Conservation (phyloP, 1,139 yeast species). For the Pichia inconspicua region DNA sequence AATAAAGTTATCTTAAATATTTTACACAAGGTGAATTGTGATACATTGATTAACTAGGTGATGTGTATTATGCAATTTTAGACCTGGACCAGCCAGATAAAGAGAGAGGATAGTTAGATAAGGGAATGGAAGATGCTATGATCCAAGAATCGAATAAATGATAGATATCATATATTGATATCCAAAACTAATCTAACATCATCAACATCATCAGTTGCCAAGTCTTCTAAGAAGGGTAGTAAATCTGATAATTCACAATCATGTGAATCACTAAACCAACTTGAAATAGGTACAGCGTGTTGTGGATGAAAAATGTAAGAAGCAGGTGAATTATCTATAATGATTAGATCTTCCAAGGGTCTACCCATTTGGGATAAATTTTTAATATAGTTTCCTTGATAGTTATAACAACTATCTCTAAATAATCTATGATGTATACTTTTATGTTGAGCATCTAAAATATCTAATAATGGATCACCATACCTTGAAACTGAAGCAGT, state of each 20-base stretch:
- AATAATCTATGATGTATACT: conserved; percentile 86
- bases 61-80: too few species aligned
- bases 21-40: too few species aligned
- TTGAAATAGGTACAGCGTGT: conserved; percentile 95
- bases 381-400: conserved; percentile 90
- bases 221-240: conserved; percentile 82
- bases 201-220: conserved; percentile 59
- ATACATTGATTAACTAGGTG: too few species aligned
- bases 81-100: neutral
- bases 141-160: neutral
- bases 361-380: conserved; percentile 91
- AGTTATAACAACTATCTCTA: conserved; percentile 74
- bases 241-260: conserved; percentile 91
- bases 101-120: neutral
- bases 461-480: conserved; percentile 91
- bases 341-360: conserved; percentile 76
- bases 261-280: conserved; percentile 98
- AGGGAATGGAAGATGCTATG: neutral
- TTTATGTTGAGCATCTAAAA: conserved; percentile 56
- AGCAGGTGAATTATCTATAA: conserved; percentile 95
- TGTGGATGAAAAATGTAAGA: conserved; percentile 95
- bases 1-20: too few species aligned
- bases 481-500: conserved; percentile 94
- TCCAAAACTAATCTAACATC: conserved; percentile 83
- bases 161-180: conserved; percentile 39